Evolutionary conservation across 164 flowering plant genomes (phyloP).

Genomic region (Piper betle): DNA sequence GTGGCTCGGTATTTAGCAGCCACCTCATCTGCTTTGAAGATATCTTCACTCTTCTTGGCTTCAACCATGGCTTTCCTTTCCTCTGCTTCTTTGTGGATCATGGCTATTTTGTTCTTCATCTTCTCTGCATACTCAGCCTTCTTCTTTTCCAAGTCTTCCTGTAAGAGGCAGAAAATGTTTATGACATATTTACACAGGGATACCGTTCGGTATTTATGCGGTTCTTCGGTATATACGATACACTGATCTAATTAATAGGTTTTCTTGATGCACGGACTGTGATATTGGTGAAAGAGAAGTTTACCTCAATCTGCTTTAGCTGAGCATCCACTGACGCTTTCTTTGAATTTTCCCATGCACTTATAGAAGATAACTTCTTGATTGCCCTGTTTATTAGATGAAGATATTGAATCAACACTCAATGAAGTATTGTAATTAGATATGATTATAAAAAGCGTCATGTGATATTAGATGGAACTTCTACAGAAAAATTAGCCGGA

Average conservation of each 20-base stretch:
- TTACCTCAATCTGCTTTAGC: constrained; percentile 60
- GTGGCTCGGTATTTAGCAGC: constrained; percentile 82
- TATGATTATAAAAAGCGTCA: too few relatives aligned
- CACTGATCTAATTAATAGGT: too few relatives aligned
- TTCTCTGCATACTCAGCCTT: constrained; percentile 71
- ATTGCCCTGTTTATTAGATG: constrained; percentile 36
- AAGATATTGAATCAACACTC: too few relatives aligned
- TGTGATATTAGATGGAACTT: too few relatives aligned
- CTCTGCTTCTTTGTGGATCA: constrained; percentile 70
- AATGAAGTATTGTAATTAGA: too few relatives aligned
- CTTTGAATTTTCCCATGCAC: constrained; percentile 71
- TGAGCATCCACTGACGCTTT: constrained; percentile 63
- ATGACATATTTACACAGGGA: too few relatives aligned
- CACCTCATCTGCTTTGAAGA: constrained; percentile 70
- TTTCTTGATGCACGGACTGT: neutral
- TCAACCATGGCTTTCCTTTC: constrained; percentile 69
- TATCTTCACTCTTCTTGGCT: constrained; percentile 64
- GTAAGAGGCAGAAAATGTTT: neutral
- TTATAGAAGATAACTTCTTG: constrained; percentile 39
- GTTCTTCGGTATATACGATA: too few relatives aligned
- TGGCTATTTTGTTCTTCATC: constrained; percentile 65
- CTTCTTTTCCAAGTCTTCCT: constrained; percentile 79
- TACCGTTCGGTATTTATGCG: too few relatives aligned
- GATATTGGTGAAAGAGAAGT: neutral
- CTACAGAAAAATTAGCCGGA: too few relatives aligned